Evolutionary conservation across 768 basidiomycete species (phyloP).

Genomic region (Leccinum ochraceum): DNA sequence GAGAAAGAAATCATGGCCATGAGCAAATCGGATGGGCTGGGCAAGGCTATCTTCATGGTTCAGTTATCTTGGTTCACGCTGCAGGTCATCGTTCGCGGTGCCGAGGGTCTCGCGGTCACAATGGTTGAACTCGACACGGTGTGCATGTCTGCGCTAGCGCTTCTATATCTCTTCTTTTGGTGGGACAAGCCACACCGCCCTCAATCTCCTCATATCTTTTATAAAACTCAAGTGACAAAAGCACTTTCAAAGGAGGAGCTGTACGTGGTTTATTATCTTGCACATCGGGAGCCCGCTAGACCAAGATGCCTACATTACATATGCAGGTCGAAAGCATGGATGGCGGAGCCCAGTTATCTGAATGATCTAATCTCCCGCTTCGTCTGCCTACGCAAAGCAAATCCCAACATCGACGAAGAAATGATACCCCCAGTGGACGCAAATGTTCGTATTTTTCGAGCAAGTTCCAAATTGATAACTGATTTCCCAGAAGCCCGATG

Average conservation of each 20-base stretch:
- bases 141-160: too few species aligned
- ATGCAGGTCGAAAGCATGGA: background rate
- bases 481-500: background rate
- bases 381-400: background rate
- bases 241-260: background rate
- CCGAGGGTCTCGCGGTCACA: background rate
- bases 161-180: background rate
- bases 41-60: background rate
- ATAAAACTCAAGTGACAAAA: background rate
- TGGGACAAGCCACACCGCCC: background rate
- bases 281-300: background rate
- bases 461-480: background rate
- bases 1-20: background rate
- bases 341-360: background rate
- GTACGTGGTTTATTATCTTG: background rate
- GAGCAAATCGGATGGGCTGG: background rate
- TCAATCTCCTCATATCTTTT: background rate
- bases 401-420: background rate
- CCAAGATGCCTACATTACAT: background rate
- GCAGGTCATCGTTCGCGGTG: background rate
- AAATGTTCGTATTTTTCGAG: background rate
- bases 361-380: background rate
- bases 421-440: background rate
- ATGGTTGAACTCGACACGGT: background rate
- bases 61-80: background rate